Percentiles rank a stretch among this genome's conserved stretches.
Conservation (phyloP, 163 green algal genomes). For the Scenedesmus sp. region DNA sequence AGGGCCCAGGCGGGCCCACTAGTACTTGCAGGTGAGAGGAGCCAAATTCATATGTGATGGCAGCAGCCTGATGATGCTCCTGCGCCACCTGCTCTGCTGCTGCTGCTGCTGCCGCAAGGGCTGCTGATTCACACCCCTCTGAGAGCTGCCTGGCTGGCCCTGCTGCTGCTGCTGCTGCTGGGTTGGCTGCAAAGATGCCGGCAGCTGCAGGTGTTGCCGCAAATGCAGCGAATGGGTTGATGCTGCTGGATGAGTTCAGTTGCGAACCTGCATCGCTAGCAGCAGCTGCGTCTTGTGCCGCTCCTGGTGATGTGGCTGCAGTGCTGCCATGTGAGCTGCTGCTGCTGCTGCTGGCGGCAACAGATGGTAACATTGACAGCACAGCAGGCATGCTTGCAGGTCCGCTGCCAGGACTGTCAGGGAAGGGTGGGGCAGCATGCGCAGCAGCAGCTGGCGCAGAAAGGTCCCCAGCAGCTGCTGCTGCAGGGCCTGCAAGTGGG, state of each 20-base stretch:
- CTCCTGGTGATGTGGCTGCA: neutral
- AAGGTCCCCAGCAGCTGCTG: neutral
- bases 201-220: neutral
- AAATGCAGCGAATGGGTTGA: neutral
- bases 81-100: conserved; percentile 14
- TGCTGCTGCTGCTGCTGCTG: conserved; percentile 31
- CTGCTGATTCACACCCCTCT: conserved; percentile 9
- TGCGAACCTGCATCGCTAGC: neutral
- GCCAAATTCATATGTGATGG: conserved; percentile 47
- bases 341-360: neutral
- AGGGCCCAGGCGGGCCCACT: neutral
- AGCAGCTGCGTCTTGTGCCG: neutral
- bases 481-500: neutral
- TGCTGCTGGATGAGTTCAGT: neutral
- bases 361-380: neutral
- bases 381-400: neutral
- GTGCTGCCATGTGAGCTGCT: neutral
- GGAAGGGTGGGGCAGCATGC: neutral
- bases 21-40: conserved; percentile 39
- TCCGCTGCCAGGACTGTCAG: neutral
- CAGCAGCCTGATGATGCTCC: conserved; percentile 34
- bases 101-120: conserved; percentile 33
- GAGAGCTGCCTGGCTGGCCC: neutral
- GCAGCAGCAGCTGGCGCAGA: neutral
- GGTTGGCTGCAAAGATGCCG: neutral